phyloP scores from a whole-genome alignment of 2,329 filamentous ascomycete genomes.

The Botryosphaeria dothidea region DNA sequence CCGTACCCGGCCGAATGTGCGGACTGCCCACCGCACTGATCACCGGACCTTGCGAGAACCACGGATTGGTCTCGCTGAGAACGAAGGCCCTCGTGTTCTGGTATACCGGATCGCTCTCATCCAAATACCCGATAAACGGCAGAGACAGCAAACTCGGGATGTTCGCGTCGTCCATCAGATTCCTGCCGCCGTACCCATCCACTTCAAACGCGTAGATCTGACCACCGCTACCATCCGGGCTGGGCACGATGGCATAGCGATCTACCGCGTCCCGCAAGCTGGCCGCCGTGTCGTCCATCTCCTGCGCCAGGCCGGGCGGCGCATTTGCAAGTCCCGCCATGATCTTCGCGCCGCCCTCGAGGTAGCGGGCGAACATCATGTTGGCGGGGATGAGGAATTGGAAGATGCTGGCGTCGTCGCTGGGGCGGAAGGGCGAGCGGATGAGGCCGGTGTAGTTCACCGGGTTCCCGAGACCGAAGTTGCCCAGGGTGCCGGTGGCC shows the following conservation, averaged over 20 bases:
- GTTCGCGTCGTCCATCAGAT: conserved; percentile 73
- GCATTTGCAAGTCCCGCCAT: conserved; percentile 53
- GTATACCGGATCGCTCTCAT: conserved; percentile 43
- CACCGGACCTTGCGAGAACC: conserved; percentile 51
- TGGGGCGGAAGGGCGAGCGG: conserved; percentile 52
- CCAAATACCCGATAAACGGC: conserved; percentile 62
- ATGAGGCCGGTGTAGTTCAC: conserved; percentile 51
- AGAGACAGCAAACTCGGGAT: conserved; percentile 67
- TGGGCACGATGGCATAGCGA: conserved; percentile 43
- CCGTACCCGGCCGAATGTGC: conserved; percentile 47
- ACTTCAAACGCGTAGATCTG: conserved; percentile 51
- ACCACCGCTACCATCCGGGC: conserved; percentile 40
- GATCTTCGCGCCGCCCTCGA: conserved; percentile 55
- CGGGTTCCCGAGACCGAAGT: conserved; percentile 55
- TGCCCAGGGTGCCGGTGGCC: conserved; percentile 52
- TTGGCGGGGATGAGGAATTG: conserved; percentile 53
- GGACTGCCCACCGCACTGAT: conserved; percentile 52
- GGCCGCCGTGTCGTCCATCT: conserved; percentile 59
- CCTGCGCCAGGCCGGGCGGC: conserved; percentile 50
- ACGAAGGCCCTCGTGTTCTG: conserved; percentile 48
- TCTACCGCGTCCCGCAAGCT: conserved; percentile 47
- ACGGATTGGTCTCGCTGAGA: conserved; percentile 48
- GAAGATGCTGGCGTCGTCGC: conserved; percentile 52
- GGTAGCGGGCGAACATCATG: conserved; percentile 73
- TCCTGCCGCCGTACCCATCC: conserved; percentile 52